Conservation (phyloP, 1,139 yeast genomes). For the Taphrina deformans region DNA sequence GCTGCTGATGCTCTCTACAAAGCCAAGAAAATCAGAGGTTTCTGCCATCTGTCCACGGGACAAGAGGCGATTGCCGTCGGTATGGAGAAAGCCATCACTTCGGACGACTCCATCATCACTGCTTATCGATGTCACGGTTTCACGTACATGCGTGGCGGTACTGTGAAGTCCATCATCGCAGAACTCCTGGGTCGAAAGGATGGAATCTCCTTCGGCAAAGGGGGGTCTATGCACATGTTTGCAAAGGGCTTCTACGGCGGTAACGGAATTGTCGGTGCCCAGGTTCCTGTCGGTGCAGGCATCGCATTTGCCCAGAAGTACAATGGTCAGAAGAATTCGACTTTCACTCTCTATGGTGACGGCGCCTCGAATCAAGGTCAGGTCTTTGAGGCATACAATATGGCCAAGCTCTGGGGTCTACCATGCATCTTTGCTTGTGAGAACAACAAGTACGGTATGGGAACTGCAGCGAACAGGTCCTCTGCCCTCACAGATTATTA, state of each 20-base stretch:
- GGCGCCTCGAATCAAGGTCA: conserved; percentile 99
- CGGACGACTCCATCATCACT: conserved; percentile 84
- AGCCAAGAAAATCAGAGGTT: conserved; percentile 97
- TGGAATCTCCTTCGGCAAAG: conserved; percentile 96
- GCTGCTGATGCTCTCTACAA: conserved; percentile 96
- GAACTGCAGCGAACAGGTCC: conserved; percentile 94
- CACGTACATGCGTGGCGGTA: conserved; percentile 92
- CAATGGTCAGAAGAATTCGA: conserved; percentile 73
- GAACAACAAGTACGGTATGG: conserved; percentile 99
- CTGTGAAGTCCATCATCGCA: conserved; percentile 86
- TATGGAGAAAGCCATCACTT: conserved; percentile 88
- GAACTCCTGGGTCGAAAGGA: conserved; percentile 95
- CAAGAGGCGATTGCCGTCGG: conserved; percentile 99
- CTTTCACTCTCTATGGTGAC: conserved; percentile 92
- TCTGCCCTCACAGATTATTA: conserved; percentile 95
- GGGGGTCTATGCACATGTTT: conserved; percentile 99
- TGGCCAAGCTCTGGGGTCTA: conserved; percentile 98
- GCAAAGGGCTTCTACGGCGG: conserved; percentile 96
- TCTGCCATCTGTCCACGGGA: conserved; percentile 96
- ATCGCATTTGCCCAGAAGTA: conserved; percentile 96
- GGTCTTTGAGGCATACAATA: conserved; percentile 94
- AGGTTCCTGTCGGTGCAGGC: conserved; percentile 97
- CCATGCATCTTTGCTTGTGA: conserved; percentile 96
- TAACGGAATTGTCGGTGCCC: conserved; percentile 99
- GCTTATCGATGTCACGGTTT: conserved; percentile 97